Evolutionary conservation across 345 rosid genomes (phyloP).

Genomic region (Limnanthes douglasii): DNA sequence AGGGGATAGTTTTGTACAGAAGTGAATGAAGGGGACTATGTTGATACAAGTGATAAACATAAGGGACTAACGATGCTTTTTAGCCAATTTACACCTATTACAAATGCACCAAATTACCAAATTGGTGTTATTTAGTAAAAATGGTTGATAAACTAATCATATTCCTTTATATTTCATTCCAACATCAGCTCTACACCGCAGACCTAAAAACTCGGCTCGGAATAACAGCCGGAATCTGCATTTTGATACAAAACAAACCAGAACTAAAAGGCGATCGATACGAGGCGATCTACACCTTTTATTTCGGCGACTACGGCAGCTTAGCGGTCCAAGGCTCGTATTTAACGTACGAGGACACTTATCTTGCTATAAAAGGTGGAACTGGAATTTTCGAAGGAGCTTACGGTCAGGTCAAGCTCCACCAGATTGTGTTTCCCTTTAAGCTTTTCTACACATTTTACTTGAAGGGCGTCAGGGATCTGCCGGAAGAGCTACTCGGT

Average conservation of each 20-base stretch:
- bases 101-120: no score
- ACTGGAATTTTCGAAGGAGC: constrained; percentile 54
- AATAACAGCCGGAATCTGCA: constrained; percentile 69
- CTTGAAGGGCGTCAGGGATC: constrained; percentile 34
- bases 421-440: constrained; percentile 47
- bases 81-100: no score
- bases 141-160: no score
- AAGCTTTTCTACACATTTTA: constrained; percentile 62
- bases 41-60: no score
- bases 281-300: constrained; percentile 70
- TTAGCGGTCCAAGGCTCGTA: constrained; percentile 53
- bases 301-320: constrained; percentile 70
- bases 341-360: constrained; percentile 51
- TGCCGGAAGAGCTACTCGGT: constrained; percentile 30
- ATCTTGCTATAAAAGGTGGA: constrained; percentile 47
- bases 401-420: constrained; percentile 49
- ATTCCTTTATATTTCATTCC: no score
- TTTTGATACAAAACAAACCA: constrained; percentile 59
- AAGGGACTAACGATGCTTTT: no score
- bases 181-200: constrained; percentile 67
- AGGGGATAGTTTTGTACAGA: no score
- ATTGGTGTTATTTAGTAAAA: no score
- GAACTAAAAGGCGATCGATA: constrained; percentile 67
- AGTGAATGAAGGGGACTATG: no score
- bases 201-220: constrained; percentile 69